phyloP scores from a whole-genome alignment of 257 asterid genomes.

The Verbascum thapsus region DNA sequence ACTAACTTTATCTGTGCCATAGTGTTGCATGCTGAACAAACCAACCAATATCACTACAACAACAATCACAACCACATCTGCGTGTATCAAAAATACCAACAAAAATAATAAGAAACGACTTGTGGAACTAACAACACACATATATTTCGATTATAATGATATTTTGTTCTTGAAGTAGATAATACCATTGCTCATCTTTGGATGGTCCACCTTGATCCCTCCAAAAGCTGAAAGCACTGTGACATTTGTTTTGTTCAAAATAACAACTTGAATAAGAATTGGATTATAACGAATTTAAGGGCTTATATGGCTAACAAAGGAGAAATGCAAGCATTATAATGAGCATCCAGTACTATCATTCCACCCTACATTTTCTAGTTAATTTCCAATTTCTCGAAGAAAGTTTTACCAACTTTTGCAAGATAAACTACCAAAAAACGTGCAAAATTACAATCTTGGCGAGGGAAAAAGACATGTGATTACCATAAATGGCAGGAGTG shows the following conservation, averaged over 20 bases:
- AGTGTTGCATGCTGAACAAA: constrained; percentile 91
- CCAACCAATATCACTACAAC: constrained; percentile 87
- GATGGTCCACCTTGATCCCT: too few species aligned
- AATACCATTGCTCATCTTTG: too few species aligned
- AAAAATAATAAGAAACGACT: neutral
- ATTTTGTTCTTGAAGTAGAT: constrained; percentile 11
- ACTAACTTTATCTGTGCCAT: constrained; percentile 90
- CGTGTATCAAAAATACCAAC: constrained; percentile 33
- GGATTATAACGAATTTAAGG: neutral
- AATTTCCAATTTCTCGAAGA: too few species aligned
- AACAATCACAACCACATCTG: constrained; percentile 84
- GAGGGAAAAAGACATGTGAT: neutral
- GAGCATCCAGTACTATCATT: neutral
- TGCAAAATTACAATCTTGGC: too few species aligned
- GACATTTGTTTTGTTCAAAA: constrained; percentile 24
- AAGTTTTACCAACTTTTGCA: too few species aligned
- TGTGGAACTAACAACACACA: neutral
- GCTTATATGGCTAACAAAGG: neutral
- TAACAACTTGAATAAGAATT: constrained; percentile 7
- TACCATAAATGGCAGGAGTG: constrained; percentile 74
- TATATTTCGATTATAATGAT: neutral
- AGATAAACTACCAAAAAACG: too few species aligned
- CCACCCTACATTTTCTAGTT: neutral
- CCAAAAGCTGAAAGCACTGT: too few species aligned
- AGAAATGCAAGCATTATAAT: neutral